Percentiles rank a stretch among this genome's conserved stretches.
Conservation (phyloP, 2,329 filamentous ascomycete species). For the Colletotrichum cuscutae region DNA sequence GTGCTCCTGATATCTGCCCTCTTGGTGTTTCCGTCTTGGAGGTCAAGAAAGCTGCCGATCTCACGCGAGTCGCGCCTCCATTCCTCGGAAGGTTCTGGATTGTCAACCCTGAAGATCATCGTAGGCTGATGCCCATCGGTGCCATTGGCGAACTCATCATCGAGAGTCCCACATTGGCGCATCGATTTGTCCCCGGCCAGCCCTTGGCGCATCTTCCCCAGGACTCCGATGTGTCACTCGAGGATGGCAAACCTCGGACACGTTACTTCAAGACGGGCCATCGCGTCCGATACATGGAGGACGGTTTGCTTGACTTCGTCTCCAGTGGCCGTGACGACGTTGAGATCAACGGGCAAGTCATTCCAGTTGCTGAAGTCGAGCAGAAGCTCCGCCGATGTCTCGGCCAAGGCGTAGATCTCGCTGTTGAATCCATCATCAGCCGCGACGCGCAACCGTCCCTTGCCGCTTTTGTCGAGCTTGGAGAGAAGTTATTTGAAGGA, state of each 20-base stretch:
- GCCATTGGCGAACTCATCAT: conserved; percentile 69
- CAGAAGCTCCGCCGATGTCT: conserved; percentile 58
- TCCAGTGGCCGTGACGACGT: conserved; percentile 54
- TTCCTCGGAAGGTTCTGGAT: conserved; percentile 63
- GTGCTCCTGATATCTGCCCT: conserved; percentile 61
- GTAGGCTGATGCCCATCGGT: conserved; percentile 63
- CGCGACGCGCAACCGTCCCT: conserved; percentile 54
- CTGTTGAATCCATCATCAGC: conserved; percentile 59
- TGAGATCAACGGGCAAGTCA: conserved; percentile 49
- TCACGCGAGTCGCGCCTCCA: conserved; percentile 57
- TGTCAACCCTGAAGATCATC: conserved; percentile 61
- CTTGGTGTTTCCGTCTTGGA: conserved; percentile 61
- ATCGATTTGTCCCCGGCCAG: conserved; percentile 46
- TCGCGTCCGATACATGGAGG: conserved; percentile 58
- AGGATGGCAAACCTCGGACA: conserved; percentile 42
- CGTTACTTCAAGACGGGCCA: conserved; percentile 62
- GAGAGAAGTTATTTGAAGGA: conserved; percentile 49
- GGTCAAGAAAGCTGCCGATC: conserved; percentile 47
- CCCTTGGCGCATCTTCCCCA: conserved; percentile 41
- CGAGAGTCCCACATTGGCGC: conserved; percentile 63
- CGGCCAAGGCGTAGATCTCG: conserved; percentile 57
- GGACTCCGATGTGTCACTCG: conserved; percentile 33
- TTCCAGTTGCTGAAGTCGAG: conserved; percentile 58
- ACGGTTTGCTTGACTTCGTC: conserved; percentile 60
- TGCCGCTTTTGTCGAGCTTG: conserved; percentile 61